Evolutionary conservation across 2,329 filamentous ascomycete species (phyloP).

Genomic region (Diaporthe sp.): DNA sequence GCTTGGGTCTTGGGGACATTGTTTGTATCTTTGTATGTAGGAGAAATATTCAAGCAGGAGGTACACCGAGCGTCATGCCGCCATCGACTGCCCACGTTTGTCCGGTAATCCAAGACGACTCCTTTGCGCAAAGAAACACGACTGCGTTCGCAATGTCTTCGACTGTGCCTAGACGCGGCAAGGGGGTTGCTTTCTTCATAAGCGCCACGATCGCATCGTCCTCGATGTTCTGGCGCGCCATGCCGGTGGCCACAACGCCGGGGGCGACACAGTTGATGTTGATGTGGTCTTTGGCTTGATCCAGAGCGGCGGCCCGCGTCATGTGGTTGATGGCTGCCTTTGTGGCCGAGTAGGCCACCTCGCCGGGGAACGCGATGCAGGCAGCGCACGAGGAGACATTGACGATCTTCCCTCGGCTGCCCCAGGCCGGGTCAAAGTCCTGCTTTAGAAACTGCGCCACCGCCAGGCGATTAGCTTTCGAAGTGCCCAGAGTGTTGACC

Average conservation of each 20-base stretch:
- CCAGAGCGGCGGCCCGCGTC: neutral
- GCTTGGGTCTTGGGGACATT: too few species aligned
- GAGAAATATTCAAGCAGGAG: too few species aligned
- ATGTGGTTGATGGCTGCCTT: neutral
- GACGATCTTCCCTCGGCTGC: neutral
- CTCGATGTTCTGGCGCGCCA: neutral
- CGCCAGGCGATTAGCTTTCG: too few species aligned
- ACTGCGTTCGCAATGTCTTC: neutral
- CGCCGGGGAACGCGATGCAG: neutral
- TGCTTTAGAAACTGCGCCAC: neutral
- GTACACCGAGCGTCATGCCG: neutral
- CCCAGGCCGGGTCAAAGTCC: neutral
- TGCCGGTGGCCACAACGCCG: neutral
- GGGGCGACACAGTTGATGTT: neutral
- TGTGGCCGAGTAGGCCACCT: neutral
- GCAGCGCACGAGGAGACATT: neutral
- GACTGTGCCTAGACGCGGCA: neutral
- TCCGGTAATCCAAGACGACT: neutral
- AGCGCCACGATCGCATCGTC: neutral
- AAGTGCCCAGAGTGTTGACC: too few species aligned
- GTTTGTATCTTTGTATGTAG: too few species aligned
- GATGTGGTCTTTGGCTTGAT: neutral
- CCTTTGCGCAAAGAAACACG: neutral
- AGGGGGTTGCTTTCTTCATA: neutral
- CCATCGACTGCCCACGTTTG: neutral